Percentiles rank a stretch among this genome's conserved stretches.
phyloP scores from a whole-genome alignment of 176 grass and related monocot species.

The Oryza australiensis region DNA sequence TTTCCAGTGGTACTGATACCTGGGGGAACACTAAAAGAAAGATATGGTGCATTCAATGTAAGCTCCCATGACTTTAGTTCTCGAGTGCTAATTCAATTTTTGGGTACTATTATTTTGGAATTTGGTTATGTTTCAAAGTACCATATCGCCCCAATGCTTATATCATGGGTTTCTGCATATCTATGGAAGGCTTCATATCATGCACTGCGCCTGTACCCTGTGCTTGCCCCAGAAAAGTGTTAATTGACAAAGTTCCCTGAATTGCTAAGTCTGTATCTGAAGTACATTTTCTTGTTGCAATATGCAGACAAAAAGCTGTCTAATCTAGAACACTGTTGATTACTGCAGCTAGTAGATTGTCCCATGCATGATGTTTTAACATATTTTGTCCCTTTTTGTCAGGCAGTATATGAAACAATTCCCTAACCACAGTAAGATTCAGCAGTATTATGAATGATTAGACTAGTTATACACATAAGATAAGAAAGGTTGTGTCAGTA shows the following conservation, averaged over 20 bases:
- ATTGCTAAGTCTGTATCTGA: neutral
- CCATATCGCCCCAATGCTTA: neutral
- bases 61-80: slow-evolving; percentile 28
- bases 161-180: neutral
- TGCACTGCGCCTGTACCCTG: neutral
- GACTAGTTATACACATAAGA: slow-evolving; percentile 8
- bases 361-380: neutral
- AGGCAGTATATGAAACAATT: slow-evolving; percentile 9
- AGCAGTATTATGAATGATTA: neutral
- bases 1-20: slow-evolving; percentile 64
- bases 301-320: slow-evolving; percentile 7
- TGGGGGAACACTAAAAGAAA: slow-evolving; percentile 59
- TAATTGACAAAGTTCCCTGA: neutral
- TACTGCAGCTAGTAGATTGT: neutral
- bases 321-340: slow-evolving; percentile 14
- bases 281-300: slow-evolving; percentile 5
- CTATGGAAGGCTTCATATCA: slow-evolving; percentile 2
- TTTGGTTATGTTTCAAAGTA: slow-evolving; percentile 21
- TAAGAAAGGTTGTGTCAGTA: neutral
- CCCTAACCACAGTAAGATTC: neutral
- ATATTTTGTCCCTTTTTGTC: neutral
- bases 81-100: slow-evolving; percentile 2
- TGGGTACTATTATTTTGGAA: neutral
- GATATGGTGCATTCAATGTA: slow-evolving; percentile 90
- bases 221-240: neutral